Conservation (phyloP, 148 eudicot genomes). For the Vaccinium corymbosum region DNA sequence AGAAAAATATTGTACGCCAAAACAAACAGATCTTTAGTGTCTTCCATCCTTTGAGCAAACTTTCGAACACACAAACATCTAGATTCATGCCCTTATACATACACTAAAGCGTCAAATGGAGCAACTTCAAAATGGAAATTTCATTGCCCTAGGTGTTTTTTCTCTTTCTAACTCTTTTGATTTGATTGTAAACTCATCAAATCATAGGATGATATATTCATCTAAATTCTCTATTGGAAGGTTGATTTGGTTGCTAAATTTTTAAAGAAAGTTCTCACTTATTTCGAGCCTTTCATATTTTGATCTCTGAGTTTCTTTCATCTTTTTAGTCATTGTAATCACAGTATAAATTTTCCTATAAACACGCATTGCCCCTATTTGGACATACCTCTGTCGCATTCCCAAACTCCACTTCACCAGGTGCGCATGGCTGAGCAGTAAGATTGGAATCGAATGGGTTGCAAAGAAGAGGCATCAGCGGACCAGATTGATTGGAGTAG, state of each 20-base stretch:
- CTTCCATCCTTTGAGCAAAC: not conserved
- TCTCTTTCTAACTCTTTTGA: not conserved
- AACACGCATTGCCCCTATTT: not conserved
- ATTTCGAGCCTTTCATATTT: not conserved
- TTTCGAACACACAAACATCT: not conserved
- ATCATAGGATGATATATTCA: not conserved
- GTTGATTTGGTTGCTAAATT: not conserved
- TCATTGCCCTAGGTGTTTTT: not conserved
- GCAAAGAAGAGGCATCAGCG: constrained; percentile 29
- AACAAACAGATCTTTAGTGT: not conserved
- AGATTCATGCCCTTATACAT: not conserved
- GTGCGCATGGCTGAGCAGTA: constrained; percentile 17
- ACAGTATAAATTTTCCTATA: not conserved
- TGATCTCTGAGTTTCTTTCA: not conserved
- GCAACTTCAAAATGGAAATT: not conserved
- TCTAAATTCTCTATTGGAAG: not conserved
- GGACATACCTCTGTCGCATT: constrained; percentile 31
- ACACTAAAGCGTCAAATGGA: not conserved
- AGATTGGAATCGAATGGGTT: constrained; percentile 24
- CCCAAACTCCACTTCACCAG: constrained; percentile 21
- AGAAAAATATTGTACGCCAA: not conserved
- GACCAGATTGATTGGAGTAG: constrained; percentile 30
- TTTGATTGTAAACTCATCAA: not conserved
- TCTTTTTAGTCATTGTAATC: not conserved
- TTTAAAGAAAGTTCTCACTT: not conserved